phyloP scores from a whole-genome alignment of 1,284 basidiomycete species.

The Entoloma clypeatum region DNA sequence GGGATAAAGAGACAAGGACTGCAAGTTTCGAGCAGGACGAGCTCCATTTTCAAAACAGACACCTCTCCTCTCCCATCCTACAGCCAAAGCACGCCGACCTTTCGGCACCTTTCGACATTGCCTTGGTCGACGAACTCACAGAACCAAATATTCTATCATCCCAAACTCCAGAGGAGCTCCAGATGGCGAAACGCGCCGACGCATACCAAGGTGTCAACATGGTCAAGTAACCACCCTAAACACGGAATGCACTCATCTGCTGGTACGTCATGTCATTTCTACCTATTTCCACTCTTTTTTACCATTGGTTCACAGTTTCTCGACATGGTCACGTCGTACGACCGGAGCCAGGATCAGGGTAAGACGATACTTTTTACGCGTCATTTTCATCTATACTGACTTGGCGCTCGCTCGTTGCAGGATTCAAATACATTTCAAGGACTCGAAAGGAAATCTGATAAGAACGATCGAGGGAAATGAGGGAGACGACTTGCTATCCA shows the following conservation, averaged over 20 bases:
- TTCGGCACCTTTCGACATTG: conserved; percentile 1
- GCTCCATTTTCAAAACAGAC: conserved; percentile 27
- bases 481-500: conserved; percentile 87
- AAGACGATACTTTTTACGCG: conserved; percentile 23
- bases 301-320: conserved; percentile 20
- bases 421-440: conserved; percentile 87
- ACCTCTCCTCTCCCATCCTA: conserved; percentile 32
- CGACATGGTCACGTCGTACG: conserved; percentile 43
- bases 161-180: background rate
- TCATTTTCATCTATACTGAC: conserved; percentile 1
- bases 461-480: conserved; percentile 92
- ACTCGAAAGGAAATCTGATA: conserved; percentile 78
- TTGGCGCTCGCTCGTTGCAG: conserved; percentile 36
- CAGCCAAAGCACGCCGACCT: conserved; percentile 34
- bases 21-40: conserved; percentile 30
- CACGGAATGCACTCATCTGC: conserved; percentile 15
- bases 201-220: background rate
- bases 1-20: conserved; percentile 34
- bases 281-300: background rate
- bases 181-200: background rate
- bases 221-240: conserved; percentile 3
- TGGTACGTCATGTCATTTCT: conserved; percentile 11
- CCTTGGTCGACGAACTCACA: conserved; percentile 1
- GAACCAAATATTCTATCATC: background rate
- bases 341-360: conserved; percentile 64